Evolutionary conservation across 148 eudicot genomes (phyloP), one percentile per base, ranked within the genome.

Genomic region (Polygonum aviculare): DNA sequence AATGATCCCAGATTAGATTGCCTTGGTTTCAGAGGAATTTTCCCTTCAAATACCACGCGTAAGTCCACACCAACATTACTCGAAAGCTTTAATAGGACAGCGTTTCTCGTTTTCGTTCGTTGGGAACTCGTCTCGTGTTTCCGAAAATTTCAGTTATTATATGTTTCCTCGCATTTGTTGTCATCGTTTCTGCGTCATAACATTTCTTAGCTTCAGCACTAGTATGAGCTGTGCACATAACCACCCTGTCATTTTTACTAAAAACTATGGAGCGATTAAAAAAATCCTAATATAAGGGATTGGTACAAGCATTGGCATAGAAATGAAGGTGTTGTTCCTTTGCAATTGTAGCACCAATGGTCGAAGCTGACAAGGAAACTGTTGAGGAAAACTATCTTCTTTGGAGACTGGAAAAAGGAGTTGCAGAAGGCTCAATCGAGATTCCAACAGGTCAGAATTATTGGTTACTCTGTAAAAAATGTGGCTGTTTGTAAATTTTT

Each of bases 341-440:
- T 67, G 50, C 70, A 39, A 22, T 77, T 83, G 65, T 73, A 96
- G 99, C 99, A 59, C 98, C 98, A 33, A 75, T 93, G 85, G 94
- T 96, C 72, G 99, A 96, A 86, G 92, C 94, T 47, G 94, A 93
- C 83, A 90, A 88, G 78, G 97, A 93, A 85, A 84, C 89, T 10
- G 87, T 75, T 72, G 99, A 93, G 84, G 84, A 79, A 38, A 89
- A 93, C 81, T 96, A 82, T 79, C 88, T 88, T 75, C 83, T 91
- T 6, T 96, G 99, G 99, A 91, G 98, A 86, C 57, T 88, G 72
- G 97, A 88, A 84, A 86, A 89, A 71, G 99, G 99, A 78, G 94
- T 96, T 87, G 97, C 99, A 5, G 99, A 96, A 88, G 99, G 99
- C 76, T 84, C 99, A 12, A 45, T 69, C 10, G 99, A 96, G 86